These are phyloP conservation scores for Lantana camara DNA, from an alignment of 257 asterid genomes.

Conservation along the genomic window DNA sequence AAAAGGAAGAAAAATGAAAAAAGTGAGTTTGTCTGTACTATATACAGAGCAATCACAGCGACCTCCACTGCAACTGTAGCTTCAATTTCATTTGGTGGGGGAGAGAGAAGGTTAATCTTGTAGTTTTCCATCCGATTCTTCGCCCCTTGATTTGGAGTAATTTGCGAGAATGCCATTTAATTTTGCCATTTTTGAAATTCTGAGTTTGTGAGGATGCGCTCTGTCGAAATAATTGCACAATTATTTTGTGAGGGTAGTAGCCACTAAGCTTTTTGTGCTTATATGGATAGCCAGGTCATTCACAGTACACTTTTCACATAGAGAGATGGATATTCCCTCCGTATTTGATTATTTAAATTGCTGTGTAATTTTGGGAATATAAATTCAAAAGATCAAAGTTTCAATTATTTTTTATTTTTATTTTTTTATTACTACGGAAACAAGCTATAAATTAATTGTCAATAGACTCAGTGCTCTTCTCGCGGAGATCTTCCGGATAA, in stretches of 20 bases:
- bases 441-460: no score
- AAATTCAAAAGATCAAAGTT: no score
- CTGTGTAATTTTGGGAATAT: no score
- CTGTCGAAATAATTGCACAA: constrained; percentile 30
- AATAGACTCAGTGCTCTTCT: no score
- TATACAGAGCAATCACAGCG: constrained; percentile 18
- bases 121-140: constrained; percentile 14
- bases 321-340: background rate
- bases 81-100: constrained; percentile 32
- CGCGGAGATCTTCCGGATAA: no score
- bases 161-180: constrained; percentile 36
- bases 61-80: constrained; percentile 32
- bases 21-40: constrained; percentile 30
- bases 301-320: background rate
- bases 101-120: constrained; percentile 38
- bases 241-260: constrained; percentile 4
- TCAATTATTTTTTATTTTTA: no score
- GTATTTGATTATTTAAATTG: no score
- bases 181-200: background rate
- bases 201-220: background rate
- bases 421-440: no score
- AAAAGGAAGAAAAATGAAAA: background rate
- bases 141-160: constrained; percentile 31
- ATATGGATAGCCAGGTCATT: constrained; percentile 34
- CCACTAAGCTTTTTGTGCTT: constrained; percentile 32